A percentile compares a stretch with the other conserved stretches of the same genome.
phyloP scores from a whole-genome alignment of 305 asterid genomes.

The Fraxinus ornus region DNA sequence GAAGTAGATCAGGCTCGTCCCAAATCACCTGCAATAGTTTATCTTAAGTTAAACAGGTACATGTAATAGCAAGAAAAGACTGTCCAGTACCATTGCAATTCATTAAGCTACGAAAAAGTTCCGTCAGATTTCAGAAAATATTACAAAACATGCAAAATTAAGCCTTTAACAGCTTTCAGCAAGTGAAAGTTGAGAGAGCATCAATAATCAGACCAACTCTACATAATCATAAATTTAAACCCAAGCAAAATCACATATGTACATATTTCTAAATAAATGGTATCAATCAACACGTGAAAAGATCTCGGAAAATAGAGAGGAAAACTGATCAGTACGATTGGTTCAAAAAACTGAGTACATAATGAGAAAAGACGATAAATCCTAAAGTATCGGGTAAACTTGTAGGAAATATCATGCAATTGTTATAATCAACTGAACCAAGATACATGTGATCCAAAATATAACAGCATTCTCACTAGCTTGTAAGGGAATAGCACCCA shows the following conservation, averaged over 20 bases:
- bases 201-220: neutral
- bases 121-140: neutral
- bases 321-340: neutral
- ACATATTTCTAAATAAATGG: neutral
- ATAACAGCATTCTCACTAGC: neutral
- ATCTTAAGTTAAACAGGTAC: neutral
- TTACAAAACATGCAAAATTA: neutral
- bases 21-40: constrained; percentile 62
- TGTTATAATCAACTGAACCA: neutral
- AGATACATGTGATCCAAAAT: neutral
- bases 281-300: neutral
- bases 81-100: neutral
- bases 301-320: neutral
- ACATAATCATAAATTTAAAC: neutral
- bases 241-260: neutral
- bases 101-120: neutral
- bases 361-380: neutral
- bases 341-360: neutral
- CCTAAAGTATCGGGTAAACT: neutral
- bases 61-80: neutral
- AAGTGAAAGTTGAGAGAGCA: neutral
- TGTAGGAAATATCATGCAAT: neutral
- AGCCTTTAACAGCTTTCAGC: neutral
- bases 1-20: constrained; percentile 94
- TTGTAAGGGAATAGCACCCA: neutral